Conservation (phyloP, 2,329 filamentous ascomycete genomes). For the Triangularia setosa region DNA sequence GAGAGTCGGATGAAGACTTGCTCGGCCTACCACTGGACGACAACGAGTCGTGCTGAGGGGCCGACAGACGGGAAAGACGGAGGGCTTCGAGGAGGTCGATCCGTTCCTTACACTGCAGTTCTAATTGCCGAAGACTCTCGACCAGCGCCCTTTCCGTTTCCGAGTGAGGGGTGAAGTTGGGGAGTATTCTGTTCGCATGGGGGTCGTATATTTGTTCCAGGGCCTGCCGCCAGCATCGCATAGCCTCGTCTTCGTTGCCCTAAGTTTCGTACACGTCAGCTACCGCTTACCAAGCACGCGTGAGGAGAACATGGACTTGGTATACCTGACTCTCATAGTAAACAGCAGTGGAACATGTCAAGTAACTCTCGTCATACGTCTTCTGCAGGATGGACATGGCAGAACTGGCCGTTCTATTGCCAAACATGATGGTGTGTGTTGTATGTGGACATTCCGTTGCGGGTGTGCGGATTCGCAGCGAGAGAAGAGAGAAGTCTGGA, state of each 20-base stretch:
- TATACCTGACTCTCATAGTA: slow-evolving; percentile 89
- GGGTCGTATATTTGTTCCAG: slow-evolving; percentile 87
- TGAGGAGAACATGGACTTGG: background rate
- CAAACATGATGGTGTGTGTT: slow-evolving; percentile 44
- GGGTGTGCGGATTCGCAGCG: background rate
- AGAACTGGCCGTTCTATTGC: slow-evolving; percentile 39
- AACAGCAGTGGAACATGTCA: slow-evolving; percentile 90
- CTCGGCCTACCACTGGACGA: slow-evolving; percentile 20
- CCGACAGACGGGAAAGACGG: slow-evolving; percentile 55
- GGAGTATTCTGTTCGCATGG: slow-evolving; percentile 69
- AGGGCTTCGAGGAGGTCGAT: slow-evolving; percentile 84
- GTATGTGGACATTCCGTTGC: slow-evolving; percentile 19
- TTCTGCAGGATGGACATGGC: slow-evolving; percentile 77
- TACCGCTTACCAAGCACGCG: background rate
- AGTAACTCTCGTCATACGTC: slow-evolving; percentile 94
- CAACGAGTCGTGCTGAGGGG: slow-evolving; percentile 28
- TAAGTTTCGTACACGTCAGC: slow-evolving; percentile 7
- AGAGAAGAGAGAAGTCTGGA: background rate
- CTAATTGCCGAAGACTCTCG: slow-evolving; percentile 76
- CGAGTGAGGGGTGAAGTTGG: slow-evolving; percentile 65
- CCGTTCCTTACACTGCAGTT: slow-evolving; percentile 88
- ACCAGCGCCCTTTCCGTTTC: slow-evolving; percentile 81
- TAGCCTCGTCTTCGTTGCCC: slow-evolving; percentile 88
- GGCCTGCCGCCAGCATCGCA: slow-evolving; percentile 84
- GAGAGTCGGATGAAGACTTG: slow-evolving; percentile 24